phyloP scores from a whole-genome alignment of 2,329 filamentous ascomycete species.

The Pestalotiopsis sp. region DNA sequence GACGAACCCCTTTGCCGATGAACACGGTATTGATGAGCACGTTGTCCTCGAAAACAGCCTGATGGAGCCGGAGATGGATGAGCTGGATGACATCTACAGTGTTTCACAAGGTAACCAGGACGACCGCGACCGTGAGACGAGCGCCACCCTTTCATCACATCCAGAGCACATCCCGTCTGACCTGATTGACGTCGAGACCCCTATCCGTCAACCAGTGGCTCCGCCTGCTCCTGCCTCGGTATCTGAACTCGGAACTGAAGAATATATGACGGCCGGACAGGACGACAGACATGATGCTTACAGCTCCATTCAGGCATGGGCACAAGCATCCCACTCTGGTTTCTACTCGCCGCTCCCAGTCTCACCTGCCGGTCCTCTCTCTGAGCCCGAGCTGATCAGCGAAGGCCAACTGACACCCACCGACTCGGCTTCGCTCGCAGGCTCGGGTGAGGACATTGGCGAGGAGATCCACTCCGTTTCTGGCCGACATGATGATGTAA shows the following conservation, averaged over 20 bases:
- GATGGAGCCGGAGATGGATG: conserved; percentile 48
- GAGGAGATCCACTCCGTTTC: conserved; percentile 43
- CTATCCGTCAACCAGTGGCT: conserved; percentile 1
- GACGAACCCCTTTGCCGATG: conserved; percentile 63
- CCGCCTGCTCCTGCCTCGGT: conserved; percentile 36
- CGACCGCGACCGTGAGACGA: conserved; percentile 16
- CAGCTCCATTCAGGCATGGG: conserved; percentile 68
- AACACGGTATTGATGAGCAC: conserved; percentile 56
- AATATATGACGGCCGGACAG: conserved; percentile 56
- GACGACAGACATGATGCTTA: conserved; percentile 48
- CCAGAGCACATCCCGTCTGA: conserved; percentile 27
- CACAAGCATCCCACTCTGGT: conserved; percentile 52
- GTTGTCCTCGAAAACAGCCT: conserved; percentile 41
- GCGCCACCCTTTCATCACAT: conserved; percentile 21
- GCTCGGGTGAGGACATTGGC: conserved; percentile 51
- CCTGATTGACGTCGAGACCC: conserved; percentile 35
- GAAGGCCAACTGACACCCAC: conserved; percentile 61
- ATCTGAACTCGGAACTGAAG: conserved; percentile 43
- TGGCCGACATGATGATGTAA: conserved; percentile 51
- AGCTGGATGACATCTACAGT: conserved; percentile 58
- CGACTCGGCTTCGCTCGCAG: conserved; percentile 58
- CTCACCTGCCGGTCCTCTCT: conserved; percentile 50
- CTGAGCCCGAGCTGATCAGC: conserved; percentile 55
- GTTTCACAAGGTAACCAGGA: conserved; percentile 48
- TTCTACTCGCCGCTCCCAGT: conserved; percentile 65